A percentile compares a stretch with the other conserved stretches of the same genome.
Evolutionary conservation across 2,329 filamentous ascomycete species (phyloP).

Genomic region (Chrysoporthe austroafricana): DNA sequence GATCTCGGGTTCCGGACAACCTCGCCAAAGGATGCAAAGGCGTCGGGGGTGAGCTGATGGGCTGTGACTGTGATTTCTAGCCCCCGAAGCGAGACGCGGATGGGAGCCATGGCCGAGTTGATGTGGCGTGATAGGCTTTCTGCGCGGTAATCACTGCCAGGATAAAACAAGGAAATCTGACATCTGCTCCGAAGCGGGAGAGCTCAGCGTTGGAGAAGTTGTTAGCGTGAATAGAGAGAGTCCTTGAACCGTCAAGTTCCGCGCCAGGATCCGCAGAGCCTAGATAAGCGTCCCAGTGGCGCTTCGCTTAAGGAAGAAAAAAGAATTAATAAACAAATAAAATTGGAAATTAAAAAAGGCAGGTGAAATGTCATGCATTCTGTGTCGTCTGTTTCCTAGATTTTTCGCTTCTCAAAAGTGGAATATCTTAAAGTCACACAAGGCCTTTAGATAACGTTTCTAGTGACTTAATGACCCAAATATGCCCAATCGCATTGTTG

Average conservation of each 20-base stretch:
- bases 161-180: neutral
- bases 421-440: no score
- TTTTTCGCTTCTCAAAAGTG: no score
- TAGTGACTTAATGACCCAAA: no score
- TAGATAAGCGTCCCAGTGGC: no score
- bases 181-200: neutral
- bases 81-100: constrained; percentile 48
- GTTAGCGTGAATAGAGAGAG: neutral
- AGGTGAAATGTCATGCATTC: no score
- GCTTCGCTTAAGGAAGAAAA: no score
- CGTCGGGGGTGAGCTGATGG: constrained; percentile 66
- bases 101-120: constrained; percentile 25
- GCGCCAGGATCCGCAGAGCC: neutral
- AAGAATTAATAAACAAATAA: no score
- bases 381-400: no score
- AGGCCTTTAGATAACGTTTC: no score
- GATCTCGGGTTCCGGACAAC: constrained; percentile 76
- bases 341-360: no score
- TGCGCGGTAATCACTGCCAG: neutral
- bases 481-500: no score
- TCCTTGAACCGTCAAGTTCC: neutral
- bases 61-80: constrained; percentile 57
- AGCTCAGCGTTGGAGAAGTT: neutral
- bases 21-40: constrained; percentile 81
- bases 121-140: constrained; percentile 8